Evolutionary conservation across 1,284 basidiomycete genomes (phyloP).

Genomic region (Ceratobasidium sp.): DNA sequence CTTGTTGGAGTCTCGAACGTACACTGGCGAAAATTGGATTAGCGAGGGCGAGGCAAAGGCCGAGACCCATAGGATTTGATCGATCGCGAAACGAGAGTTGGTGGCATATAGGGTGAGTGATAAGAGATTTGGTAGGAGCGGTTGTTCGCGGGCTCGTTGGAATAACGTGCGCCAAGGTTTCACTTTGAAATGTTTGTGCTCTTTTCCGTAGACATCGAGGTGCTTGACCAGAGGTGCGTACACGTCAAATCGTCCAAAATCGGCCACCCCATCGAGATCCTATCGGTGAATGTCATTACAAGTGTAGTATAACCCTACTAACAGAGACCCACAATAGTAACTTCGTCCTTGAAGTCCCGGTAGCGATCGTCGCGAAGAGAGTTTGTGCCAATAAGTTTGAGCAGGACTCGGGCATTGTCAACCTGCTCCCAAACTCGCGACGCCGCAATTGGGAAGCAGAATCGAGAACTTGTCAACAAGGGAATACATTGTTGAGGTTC

Average conservation of each 20-base stretch:
- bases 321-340: neutral
- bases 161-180: neutral
- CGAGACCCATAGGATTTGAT: conserved; percentile 2
- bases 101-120: neutral
- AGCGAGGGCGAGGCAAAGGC: neutral
- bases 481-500: neutral
- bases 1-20: neutral
- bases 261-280: neutral
- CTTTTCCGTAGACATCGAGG: neutral
- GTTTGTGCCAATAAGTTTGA: neutral
- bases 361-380: neutral
- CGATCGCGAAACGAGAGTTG: neutral
- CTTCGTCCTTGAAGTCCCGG: neutral
- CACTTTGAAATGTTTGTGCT: neutral
- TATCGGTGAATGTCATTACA: neutral
- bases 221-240: neutral
- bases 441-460: neutral
- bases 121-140: conserved; percentile 3
- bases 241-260: neutral
- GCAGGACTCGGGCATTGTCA: neutral
- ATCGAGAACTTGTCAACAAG: neutral
- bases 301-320: neutral
- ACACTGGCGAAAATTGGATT: neutral
- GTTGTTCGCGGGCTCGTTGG: neutral
- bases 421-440: neutral